phyloP scores from a whole-genome alignment of 495 filamentous ascomycete species.

The Neurospora sp. region DNA sequence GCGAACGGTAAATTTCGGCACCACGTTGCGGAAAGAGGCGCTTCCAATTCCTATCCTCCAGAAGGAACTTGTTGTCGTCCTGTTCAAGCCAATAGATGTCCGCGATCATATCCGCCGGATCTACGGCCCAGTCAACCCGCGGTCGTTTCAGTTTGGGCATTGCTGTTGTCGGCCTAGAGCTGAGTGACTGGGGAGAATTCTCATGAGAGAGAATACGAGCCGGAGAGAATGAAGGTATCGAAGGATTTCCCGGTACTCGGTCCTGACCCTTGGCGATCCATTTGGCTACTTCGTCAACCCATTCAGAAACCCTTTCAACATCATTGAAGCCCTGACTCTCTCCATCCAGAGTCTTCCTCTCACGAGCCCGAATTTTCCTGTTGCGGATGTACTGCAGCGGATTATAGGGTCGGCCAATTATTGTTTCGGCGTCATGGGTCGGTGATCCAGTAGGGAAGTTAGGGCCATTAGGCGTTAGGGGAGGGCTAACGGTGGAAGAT shows the following conservation, averaged over 20 bases:
- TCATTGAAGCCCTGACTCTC: conserved; percentile 70
- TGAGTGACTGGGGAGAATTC: conserved; percentile 20
- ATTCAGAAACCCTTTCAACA: conserved; percentile 53
- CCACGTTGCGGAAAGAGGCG: conserved; percentile 49
- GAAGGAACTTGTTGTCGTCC: conserved; percentile 57
- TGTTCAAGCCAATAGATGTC: conserved; percentile 82
- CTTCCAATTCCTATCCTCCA: conserved; percentile 63
- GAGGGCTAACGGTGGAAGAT: conserved; percentile 19
- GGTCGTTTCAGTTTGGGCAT: conserved; percentile 47
- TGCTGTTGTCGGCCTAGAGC: conserved; percentile 18
- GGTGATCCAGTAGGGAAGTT: conserved; percentile 5
- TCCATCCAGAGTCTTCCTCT: conserved; percentile 58
- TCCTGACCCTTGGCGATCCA: conserved; percentile 29
- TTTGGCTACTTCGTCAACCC: conserved; percentile 60
- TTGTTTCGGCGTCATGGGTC: conserved; percentile 8
- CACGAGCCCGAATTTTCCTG: conserved; percentile 64
- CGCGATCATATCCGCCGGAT: conserved; percentile 70
- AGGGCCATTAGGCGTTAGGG: conserved; percentile 20
- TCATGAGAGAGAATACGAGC: conserved; percentile 25
- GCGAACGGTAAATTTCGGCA: conserved; percentile 12
- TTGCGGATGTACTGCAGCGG: conserved; percentile 84
- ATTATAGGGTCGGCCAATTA: conserved; percentile 60
- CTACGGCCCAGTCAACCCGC: conserved; percentile 68
- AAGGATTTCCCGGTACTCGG: conserved; percentile 35
- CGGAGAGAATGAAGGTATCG: conserved; percentile 46